phyloP scores from a whole-genome alignment of 129 eudicot genomes.

The Calendula officinalis region DNA sequence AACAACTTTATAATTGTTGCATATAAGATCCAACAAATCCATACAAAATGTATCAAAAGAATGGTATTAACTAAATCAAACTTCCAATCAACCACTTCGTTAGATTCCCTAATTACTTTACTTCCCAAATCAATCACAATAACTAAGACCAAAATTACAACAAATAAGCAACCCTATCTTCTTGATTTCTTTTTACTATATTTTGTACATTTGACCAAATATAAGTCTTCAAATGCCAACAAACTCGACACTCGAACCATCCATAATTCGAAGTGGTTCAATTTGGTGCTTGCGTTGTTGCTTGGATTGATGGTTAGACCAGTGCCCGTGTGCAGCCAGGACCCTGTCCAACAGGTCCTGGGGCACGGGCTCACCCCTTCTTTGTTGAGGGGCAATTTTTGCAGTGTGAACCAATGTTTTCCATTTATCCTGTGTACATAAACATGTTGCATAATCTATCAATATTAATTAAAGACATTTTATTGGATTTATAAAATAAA shows the following conservation, averaged over 20 bases:
- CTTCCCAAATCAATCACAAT: background rate
- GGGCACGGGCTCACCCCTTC: conserved; percentile 98
- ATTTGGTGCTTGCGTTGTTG: conserved; percentile 61
- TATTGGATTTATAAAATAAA: background rate
- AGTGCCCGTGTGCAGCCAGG: conserved; percentile 74
- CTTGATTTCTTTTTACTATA: background rate
- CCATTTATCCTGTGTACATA: conserved; percentile 79
- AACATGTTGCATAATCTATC: background rate
- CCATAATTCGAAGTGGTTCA: conserved; percentile 35
- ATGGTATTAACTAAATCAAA: conserved; percentile 13
- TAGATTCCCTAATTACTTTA: background rate
- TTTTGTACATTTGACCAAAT: conserved; percentile 6
- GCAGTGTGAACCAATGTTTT: conserved; percentile 98
- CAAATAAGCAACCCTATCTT: background rate
- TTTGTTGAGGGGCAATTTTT: conserved; percentile 87
- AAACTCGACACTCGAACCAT: conserved; percentile 18
- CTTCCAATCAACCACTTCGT: background rate
- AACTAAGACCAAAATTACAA: background rate
- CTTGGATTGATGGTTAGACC: conserved; percentile 81
- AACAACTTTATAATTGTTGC: no score
- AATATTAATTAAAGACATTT: no score
- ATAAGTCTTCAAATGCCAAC: conserved; percentile 3
- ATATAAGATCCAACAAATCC: no score
- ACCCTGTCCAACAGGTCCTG: conserved; percentile 88
- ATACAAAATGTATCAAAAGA: background rate